Evolutionary conservation across 1,139 yeast species (phyloP).

Genomic region (Hyphopichia khmerensis): DNA sequence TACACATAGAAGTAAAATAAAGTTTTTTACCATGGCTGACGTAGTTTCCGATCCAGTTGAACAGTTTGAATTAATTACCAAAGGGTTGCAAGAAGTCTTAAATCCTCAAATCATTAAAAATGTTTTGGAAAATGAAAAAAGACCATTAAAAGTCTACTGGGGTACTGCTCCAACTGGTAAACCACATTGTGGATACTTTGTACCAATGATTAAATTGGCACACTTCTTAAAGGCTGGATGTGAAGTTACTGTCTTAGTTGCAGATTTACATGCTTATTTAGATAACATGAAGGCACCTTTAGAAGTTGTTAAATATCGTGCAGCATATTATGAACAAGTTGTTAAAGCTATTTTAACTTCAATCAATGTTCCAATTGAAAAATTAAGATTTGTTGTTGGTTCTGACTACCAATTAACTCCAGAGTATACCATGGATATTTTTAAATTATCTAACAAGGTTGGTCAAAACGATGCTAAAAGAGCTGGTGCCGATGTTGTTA

Average conservation of each 20-base stretch:
- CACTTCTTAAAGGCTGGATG: conserved; percentile 95
- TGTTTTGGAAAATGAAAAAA: conserved; percentile 73
- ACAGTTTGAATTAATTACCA: conserved; percentile 76
- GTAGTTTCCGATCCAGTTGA: conserved; percentile 48
- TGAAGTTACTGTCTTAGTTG: conserved; percentile 86
- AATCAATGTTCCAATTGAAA: conserved; percentile 89
- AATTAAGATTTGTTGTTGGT: conserved; percentile 80
- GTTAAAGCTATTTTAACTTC: conserved; percentile 83
- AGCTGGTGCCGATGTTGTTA: conserved; percentile 99
- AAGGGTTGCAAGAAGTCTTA: conserved; percentile 86
- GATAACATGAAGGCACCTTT: conserved; percentile 98
- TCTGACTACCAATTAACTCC: conserved; percentile 80
- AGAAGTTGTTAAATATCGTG: conserved; percentile 86
- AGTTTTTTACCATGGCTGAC: neutral
- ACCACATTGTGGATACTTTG: conserved; percentile 98
- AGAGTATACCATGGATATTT: conserved; percentile 84
- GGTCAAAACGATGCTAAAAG: conserved; percentile 96
- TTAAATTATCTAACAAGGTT: conserved; percentile 76
- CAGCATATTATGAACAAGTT: conserved; percentile 79
- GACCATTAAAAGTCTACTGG: conserved; percentile 91
- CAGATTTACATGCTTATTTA: conserved; percentile 96
- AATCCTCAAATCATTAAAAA: conserved; percentile 86
- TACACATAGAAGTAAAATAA: too few species aligned
- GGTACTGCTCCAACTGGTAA: conserved; percentile 83
- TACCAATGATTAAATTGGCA: conserved; percentile 95